Percentiles rank a stretch among this genome's conserved stretches.
Evolutionary conservation across 805 yeast species (phyloP).

Genomic region (Wickerhamiella occidentalis): DNA sequence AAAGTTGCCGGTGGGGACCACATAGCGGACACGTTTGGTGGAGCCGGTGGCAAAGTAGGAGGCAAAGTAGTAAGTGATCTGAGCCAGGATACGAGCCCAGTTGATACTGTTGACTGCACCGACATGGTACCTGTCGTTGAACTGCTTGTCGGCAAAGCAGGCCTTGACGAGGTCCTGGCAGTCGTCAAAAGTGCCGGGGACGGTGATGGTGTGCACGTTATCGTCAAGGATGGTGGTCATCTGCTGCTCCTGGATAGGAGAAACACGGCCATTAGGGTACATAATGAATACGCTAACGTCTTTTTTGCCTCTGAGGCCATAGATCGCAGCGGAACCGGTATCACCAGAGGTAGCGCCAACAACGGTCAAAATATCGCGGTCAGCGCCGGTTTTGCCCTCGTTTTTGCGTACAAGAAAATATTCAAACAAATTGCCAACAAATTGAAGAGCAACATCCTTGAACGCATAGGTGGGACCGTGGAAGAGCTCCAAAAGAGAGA

Average conservation of each 20-base stretch:
- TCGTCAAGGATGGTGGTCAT: constrained; percentile 93
- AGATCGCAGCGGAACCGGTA: constrained; percentile 98
- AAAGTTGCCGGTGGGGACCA: constrained; percentile 96
- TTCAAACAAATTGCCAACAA: constrained; percentile 94
- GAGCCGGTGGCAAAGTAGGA: constrained; percentile 60
- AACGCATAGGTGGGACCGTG: constrained; percentile 99
- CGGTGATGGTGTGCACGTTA: constrained; percentile 90
- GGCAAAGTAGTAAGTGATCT: constrained; percentile 91
- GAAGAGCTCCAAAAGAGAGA: constrained; percentile 80
- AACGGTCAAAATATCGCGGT: constrained; percentile 54
- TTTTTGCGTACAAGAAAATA: constrained; percentile 75
- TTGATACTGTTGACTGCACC: constrained; percentile 98
- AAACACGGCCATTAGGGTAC: constrained; percentile 94
- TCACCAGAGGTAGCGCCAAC: constrained; percentile 99
- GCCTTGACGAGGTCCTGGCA: constrained; percentile 95
- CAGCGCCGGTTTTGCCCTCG: constrained; percentile 32
- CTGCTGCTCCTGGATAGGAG: constrained; percentile 96
- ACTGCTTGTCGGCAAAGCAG: constrained; percentile 78
- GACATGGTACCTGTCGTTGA: constrained; percentile 79
- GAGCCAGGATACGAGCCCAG: constrained; percentile 98
- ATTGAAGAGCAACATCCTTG: constrained; percentile 96
- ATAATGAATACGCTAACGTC: constrained; percentile 95
- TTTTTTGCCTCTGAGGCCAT: constrained; percentile 91
- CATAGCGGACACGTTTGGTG: constrained; percentile 47
- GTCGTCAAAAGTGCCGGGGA: constrained; percentile 93